A percentile compares a stretch with the other conserved stretches of the same genome.
Evolutionary conservation across 495 filamentous ascomycete species (phyloP).

Genomic region (Podospora fimiseda): DNA sequence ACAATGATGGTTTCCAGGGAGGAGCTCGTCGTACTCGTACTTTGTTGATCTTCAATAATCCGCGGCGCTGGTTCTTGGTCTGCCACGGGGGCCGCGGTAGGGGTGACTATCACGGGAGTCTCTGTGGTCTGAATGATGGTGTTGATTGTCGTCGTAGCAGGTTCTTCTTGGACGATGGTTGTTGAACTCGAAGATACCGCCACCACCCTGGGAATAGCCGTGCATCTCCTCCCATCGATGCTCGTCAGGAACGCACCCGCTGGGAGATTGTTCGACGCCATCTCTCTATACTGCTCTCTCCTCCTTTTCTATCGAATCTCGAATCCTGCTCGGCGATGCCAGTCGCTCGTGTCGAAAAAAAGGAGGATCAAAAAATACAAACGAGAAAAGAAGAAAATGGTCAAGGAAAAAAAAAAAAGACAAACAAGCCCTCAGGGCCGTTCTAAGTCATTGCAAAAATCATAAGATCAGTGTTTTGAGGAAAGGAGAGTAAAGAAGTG

Average conservation of each 20-base stretch:
- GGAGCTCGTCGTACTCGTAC: constrained; percentile 32
- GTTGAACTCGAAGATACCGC: neutral
- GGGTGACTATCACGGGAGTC: constrained; percentile 10
- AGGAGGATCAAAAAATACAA: constrained; percentile 1
- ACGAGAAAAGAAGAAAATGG: constrained; percentile 5
- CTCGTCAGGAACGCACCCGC: constrained; percentile 39
- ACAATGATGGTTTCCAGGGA: constrained; percentile 9
- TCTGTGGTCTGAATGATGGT: constrained; percentile 6
- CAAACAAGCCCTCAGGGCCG: constrained; percentile 36
- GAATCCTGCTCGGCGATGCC: constrained; percentile 29
- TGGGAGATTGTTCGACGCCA: constrained; percentile 28
- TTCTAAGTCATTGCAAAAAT: constrained; percentile 33
- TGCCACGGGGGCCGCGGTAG: constrained; percentile 14
- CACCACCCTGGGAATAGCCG: constrained; percentile 36
- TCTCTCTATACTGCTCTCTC: constrained; percentile 22
- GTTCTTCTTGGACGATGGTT: constrained; percentile 11
- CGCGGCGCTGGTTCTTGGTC: constrained; percentile 6
- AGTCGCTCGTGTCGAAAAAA: constrained; percentile 35
- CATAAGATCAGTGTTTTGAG: constrained; percentile 27
- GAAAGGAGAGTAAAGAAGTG: constrained; percentile 15
- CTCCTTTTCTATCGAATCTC: constrained; percentile 7
- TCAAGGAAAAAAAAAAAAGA: constrained; percentile 22
- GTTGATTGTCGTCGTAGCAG: constrained; percentile 12
- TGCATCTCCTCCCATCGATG: constrained; percentile 42
- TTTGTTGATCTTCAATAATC: constrained; percentile 12